These are phyloP conservation scores for Ceratorhiza oryzae-sativae DNA, from an alignment of 1,284 basidiomycete species.

Conservation along the genomic window DNA sequence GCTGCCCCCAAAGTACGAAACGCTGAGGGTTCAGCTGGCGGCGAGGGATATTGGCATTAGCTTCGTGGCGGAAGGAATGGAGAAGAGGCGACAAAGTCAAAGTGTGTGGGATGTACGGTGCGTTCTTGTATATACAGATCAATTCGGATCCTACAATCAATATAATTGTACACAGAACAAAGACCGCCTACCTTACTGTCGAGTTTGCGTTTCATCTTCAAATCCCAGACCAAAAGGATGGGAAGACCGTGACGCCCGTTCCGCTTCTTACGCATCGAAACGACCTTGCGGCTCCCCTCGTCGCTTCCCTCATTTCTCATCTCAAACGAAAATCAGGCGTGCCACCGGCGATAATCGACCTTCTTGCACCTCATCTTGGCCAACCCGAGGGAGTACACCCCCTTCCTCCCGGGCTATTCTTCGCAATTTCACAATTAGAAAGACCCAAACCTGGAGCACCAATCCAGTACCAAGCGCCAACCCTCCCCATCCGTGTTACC, in stretches of 20 bases:
- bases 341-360: conserved; percentile 47
- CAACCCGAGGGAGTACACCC: conserved; percentile 39
- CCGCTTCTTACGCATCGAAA: conserved; percentile 70
- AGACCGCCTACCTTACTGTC: conserved; percentile 72
- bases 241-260: conserved; percentile 50
- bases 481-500: conserved; percentile 7
- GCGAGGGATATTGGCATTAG: conserved; percentile 74
- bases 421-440: conserved; percentile 41
- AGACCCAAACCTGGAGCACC: conserved; percentile 35
- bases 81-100: conserved; percentile 73
- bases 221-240: conserved; percentile 52
- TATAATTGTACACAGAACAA: conserved; percentile 57
- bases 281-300: conserved; percentile 58
- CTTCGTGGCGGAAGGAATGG: conserved; percentile 83
- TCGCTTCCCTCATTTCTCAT: conserved; percentile 18
- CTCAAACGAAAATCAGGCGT: conserved; percentile 35
- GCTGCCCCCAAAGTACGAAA: conserved; percentile 54
- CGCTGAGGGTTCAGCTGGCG: conserved; percentile 70
- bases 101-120: conserved; percentile 83
- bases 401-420: conserved; percentile 22
- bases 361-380: conserved; percentile 52
- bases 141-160: conserved; percentile 32
- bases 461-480: conserved; percentile 28
- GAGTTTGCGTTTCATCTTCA: conserved; percentile 71
- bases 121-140: conserved; percentile 47